Conservation (phyloP, 2,329 filamentous ascomycete genomes). For the Aureobasidium sp. region DNA sequence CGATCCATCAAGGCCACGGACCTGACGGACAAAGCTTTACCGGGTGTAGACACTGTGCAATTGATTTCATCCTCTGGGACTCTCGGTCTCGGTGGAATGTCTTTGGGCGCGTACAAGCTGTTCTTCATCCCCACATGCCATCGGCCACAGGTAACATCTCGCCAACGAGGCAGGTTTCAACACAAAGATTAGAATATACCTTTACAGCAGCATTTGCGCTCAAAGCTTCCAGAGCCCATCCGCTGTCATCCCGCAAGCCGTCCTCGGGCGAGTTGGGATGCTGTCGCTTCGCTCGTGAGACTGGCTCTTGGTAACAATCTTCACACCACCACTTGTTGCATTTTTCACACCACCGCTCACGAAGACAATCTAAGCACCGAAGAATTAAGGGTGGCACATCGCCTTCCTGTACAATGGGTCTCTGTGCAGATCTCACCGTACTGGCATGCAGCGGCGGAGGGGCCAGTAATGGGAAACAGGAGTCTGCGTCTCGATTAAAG, state of each 20-base stretch:
- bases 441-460: slow-evolving; percentile 68
- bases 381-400: slow-evolving; percentile 49
- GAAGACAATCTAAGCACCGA: slow-evolving; percentile 71
- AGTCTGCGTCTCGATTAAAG: slow-evolving; percentile 47
- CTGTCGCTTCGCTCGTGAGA: slow-evolving; percentile 23
- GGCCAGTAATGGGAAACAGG: slow-evolving; percentile 61
- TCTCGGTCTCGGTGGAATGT: background rate
- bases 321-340: slow-evolving; percentile 95
- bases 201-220: slow-evolving; percentile 39
- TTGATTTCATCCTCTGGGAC: background rate
- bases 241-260: background rate
- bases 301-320: slow-evolving; percentile 55
- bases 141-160: slow-evolving; percentile 45
- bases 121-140: slow-evolving; percentile 49
- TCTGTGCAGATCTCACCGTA: slow-evolving; percentile 53
- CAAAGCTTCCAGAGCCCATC: background rate
- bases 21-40: background rate
- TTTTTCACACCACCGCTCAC: slow-evolving; percentile 69
- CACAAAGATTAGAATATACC: slow-evolving; percentile 59
- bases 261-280: background rate
- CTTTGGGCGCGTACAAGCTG: background rate
- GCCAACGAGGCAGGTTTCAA: slow-evolving; percentile 42
- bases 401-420: slow-evolving; percentile 37
- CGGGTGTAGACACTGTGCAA: background rate
- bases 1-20: background rate